Percentiles rank a stretch among this genome's conserved stretches.
Evolutionary conservation across 371 early-diverging fungal species (phyloP).

Genomic region (Batrachochytrium dendrobatidis): DNA sequence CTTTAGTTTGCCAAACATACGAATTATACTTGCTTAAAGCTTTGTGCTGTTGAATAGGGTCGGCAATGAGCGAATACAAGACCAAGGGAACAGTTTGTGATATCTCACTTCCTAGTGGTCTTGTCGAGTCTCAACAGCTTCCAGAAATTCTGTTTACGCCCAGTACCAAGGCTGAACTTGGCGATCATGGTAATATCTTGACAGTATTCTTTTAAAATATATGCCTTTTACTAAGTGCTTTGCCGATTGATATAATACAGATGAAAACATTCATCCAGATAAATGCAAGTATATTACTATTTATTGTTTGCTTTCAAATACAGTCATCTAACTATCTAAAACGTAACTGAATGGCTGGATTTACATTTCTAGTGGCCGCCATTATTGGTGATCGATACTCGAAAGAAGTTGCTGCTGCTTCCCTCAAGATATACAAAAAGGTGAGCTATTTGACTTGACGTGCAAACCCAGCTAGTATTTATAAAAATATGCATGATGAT

Average conservation of each 20-base stretch:
- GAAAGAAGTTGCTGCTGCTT: constrained; percentile 49
- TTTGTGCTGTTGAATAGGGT: constrained; percentile 45
- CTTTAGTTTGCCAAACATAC: background rate
- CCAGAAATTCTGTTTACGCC: constrained; percentile 87
- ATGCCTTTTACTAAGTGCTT: background rate
- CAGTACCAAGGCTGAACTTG: constrained; percentile 95
- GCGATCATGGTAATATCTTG: constrained; percentile 75
- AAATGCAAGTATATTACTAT: constrained; percentile 46
- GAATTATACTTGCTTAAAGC: background rate
- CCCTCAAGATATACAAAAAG: constrained; percentile 56
- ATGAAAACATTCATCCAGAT: constrained; percentile 94
- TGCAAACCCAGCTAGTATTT: constrained; percentile 16
- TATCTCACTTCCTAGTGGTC: constrained; percentile 70
- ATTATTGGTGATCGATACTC: constrained; percentile 75
- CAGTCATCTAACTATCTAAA: too few species aligned
- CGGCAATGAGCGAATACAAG: constrained; percentile 93
- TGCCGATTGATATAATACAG: constrained; percentile 42
- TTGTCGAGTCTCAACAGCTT: constrained; percentile 80
- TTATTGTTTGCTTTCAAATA: too few species aligned
- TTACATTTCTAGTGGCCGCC: constrained; percentile 50
- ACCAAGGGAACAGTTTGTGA: constrained; percentile 88
- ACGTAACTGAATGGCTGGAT: too few species aligned
- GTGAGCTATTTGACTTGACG: constrained; percentile 10
- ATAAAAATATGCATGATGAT: background rate
- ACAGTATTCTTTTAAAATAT: background rate